Evolutionary conservation across 2,329 filamentous ascomycete species (phyloP), one percentile per base, ranked within the genome.

Genomic region (Cladophialophora carrionii): DNA sequence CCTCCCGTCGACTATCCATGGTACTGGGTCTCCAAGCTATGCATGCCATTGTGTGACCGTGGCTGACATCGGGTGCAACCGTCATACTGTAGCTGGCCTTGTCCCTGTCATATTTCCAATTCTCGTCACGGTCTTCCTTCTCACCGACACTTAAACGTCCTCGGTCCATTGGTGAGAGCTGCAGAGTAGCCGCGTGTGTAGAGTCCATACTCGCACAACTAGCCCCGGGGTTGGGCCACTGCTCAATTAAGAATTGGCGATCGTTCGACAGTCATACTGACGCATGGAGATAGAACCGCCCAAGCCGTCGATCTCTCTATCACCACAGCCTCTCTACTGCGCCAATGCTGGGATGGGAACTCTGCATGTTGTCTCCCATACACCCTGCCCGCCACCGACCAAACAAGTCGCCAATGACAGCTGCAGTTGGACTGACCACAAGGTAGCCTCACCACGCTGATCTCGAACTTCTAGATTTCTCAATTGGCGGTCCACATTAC

Each of bases 11-110:
- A 29, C 57, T 52, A 60, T 31, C 57, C 46, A 34, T 53, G 43
- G 57, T 60, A 17, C 57, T 52, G 57, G 57, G 17, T 60, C 57
- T 22, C 31, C 24, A n/a, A 49, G 24, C 14, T n/a, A 59, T 29
- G 29, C 52, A 34, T 10, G 52, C 52, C n/a, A n/a, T 32, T 54
- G 29, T 54, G 52, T 22, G 12, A 54, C 29, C 12, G 29, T 32
- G 52, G 52, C 52, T 17, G 52, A 34, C 51, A 26, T 20, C 51
- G 51, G 26, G 14, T 34, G 29, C 8, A 4, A 29, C 52, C 29
- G 52, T 20, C 52, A 54, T 20, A n/a, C n/a, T n/a, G n/a, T n/a
- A 34, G 1, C 26, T 53, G 34, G 34, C 0, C 34, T 12, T 17
- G 14, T 41, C 34, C 17, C 17, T 43, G 37, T 43, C 37, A n/a